phyloP scores from a whole-genome alignment of 345 rosid species.

The Citrus trifoliata region DNA sequence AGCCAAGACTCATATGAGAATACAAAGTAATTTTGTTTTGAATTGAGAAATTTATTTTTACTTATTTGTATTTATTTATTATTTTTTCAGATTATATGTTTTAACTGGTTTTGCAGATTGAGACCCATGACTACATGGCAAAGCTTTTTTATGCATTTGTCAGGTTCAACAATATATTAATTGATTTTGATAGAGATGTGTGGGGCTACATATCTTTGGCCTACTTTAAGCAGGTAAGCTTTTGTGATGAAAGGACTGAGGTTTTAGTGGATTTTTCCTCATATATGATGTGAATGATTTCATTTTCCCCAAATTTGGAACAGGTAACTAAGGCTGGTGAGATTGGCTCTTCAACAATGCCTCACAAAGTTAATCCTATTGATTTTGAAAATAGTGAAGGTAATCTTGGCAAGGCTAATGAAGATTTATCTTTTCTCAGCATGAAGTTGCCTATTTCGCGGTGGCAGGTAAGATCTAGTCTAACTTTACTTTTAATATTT shows the following conservation, averaged over 20 bases:
- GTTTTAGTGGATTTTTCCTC: neutral
- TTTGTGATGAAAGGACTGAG: neutral
- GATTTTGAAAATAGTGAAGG: conserved; percentile 98
- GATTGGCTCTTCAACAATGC: conserved; percentile 94
- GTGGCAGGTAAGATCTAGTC: conserved; percentile 66
- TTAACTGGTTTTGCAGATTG: conserved; percentile 51
- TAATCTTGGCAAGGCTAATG: conserved; percentile 92
- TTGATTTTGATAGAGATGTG: conserved; percentile 75
- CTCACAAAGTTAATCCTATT: conserved; percentile 96
- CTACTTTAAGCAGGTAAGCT: conserved; percentile 80
- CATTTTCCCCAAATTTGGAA: conserved; percentile 9
- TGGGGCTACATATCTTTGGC: conserved; percentile 90
- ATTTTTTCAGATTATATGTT: neutral
- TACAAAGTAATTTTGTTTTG: neutral
- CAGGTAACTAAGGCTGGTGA: conserved; percentile 93
- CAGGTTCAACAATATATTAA: conserved; percentile 60
- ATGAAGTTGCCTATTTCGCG: conserved; percentile 86
- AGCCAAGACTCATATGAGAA: neutral
- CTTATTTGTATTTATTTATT: neutral
- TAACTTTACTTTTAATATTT: neutral
- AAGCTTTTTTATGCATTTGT: conserved; percentile 56
- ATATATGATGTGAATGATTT: neutral
- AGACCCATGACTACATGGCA: conserved; percentile 85
- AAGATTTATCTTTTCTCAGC: conserved; percentile 59
- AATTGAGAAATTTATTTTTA: neutral